Conservation (phyloP, 345 rosid species). For the Chamaenerion angustifolium region DNA sequence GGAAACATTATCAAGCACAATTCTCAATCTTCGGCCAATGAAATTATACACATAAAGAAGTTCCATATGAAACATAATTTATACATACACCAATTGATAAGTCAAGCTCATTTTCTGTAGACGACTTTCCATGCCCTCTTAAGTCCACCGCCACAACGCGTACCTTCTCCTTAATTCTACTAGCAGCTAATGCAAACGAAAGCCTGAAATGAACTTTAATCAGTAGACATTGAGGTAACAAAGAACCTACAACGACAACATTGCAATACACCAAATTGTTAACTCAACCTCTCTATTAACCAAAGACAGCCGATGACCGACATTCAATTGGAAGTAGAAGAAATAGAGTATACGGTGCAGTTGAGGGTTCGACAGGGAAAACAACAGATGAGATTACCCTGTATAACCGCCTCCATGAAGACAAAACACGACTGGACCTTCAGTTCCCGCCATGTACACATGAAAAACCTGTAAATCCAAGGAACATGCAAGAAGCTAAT, state of each 20-base stretch:
- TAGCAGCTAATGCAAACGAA: conserved; percentile 66
- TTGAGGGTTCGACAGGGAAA: not conserved
- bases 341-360: too few species aligned
- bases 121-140: conserved; percentile 91
- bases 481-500: conserved; percentile 13
- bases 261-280: not conserved
- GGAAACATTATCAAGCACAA: conserved; percentile 20
- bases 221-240: not conserved
- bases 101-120: conserved; percentile 63
- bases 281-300: not conserved
- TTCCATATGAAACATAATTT: not conserved
- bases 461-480: conserved; percentile 66
- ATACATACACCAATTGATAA: conserved; percentile 70
- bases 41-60: conserved; percentile 1
- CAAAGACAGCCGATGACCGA: not conserved
- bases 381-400: conserved; percentile 35
- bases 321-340: too few species aligned
- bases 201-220: conserved; percentile 31
- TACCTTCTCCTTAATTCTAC: conserved; percentile 80
- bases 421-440: conserved; percentile 86
- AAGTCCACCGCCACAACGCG: conserved; percentile 79
- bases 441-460: conserved; percentile 73
- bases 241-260: not conserved
- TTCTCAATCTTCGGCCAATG: not conserved
- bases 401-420: conserved; percentile 92